Conservation (phyloP, 352 stramenopile species). For the Globisporangium polare region DNA sequence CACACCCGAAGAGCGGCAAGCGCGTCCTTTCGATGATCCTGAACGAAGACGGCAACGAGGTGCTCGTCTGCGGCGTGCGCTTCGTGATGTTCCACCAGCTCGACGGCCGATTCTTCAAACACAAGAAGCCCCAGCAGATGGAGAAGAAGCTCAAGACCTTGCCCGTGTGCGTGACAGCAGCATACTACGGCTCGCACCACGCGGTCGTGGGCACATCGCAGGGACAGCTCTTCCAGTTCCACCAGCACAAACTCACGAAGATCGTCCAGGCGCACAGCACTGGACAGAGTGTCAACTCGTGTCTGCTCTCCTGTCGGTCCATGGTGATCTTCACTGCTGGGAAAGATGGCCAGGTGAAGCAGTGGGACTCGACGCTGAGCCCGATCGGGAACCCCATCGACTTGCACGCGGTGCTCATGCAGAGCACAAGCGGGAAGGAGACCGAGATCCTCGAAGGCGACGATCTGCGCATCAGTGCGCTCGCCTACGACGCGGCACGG, state of each 20-base stretch:
- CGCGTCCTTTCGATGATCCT: constrained; percentile 56
- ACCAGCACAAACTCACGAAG: constrained; percentile 46
- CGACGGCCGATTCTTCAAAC: constrained; percentile 56
- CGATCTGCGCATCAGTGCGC: constrained; percentile 64
- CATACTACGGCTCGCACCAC: constrained; percentile 53
- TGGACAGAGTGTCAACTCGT: constrained; percentile 51
- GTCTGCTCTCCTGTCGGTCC: constrained; percentile 50
- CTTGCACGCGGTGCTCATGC: constrained; percentile 31
- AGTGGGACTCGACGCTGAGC: constrained; percentile 77
- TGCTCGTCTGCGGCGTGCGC: constrained; percentile 56
- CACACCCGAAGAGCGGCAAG: constrained; percentile 25
- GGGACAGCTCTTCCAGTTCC: constrained; percentile 68
- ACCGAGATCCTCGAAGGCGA: constrained; percentile 30
- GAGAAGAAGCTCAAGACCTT: constrained; percentile 42
- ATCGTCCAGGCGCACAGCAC: constrained; percentile 58
- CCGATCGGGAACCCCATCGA: constrained; percentile 69
- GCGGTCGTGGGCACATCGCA: constrained; percentile 59
- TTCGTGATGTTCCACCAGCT: constrained; percentile 64
- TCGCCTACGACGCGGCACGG: constrained; percentile 54
- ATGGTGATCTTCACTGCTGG: constrained; percentile 79
- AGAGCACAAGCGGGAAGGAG: neutral
- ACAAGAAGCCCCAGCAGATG: constrained; percentile 49
- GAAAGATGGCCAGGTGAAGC: constrained; percentile 71
- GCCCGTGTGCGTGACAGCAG: constrained; percentile 40
- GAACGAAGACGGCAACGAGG: constrained; percentile 66